Evolutionary conservation across 2,329 filamentous ascomycete genomes (phyloP), one percentile per base, ranked within the genome.

Genomic region (Penicillium sp.): DNA sequence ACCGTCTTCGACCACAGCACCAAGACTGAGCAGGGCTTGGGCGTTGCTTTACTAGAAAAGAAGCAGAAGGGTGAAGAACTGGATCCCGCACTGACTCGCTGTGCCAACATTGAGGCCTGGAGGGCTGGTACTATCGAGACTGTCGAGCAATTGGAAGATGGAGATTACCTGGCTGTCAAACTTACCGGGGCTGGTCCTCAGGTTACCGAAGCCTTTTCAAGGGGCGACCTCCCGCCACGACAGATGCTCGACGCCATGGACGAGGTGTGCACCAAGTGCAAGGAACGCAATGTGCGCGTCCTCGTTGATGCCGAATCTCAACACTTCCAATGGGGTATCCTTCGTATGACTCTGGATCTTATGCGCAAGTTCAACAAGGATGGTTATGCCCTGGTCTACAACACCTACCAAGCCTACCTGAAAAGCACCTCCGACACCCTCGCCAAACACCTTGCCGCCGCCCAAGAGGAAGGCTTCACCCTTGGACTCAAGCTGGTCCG

Each of bases 251-350:
- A 82, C 13, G 88, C 89, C 13, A 90, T 96, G 58, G 83, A 90
- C 61, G 79, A 84, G 45, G 87, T 95, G 60, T 95, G 91, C 74
- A 51, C 23, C 14, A 59, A 56, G 24, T 66, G 62, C 44, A 81
- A 84, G 2, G 77, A 83, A 33, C 85, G 87, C 48, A 85, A 87
- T 21, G 85, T 96, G 2, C 82, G 85, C 3, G 81, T 97, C 1
- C 83, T 96, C 2, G 91, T 96, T 58, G 91, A 95, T 59, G 92
- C 91, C 1, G 92, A 97, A 74, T 91, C 96, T 72, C 86, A 87
- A 52, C 82, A 84, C 51, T 82, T 94, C 26, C 90, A 96, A 74
- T 77, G 82, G 5, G 91, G 91, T 7, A 93, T 95, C 57, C 88
- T 94, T 69, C 82, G 85, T 62, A 93, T 91, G 88, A 90, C 87